Conservation (phyloP, 2,329 filamentous ascomycete species). For the Talaromyces verruculosus region DNA sequence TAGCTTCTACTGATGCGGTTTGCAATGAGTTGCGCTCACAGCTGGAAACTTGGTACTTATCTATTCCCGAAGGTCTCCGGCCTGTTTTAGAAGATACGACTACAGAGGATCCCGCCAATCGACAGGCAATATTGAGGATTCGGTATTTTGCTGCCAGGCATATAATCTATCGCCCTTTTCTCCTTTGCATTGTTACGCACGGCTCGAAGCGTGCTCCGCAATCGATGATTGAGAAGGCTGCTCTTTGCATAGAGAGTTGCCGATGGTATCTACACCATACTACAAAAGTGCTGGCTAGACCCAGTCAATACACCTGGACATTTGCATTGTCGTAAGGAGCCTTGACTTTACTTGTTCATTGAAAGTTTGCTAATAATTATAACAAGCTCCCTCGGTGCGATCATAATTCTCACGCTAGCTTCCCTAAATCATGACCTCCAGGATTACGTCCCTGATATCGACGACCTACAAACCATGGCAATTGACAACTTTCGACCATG, state of each 20-base stretch:
- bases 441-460: conserved; percentile 35
- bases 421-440: conserved; percentile 30
- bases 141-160: conserved; percentile 37
- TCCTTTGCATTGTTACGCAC: conserved; percentile 31
- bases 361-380: neutral
- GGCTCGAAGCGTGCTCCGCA: conserved; percentile 22
- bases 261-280: conserved; percentile 33
- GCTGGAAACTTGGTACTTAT: conserved; percentile 34
- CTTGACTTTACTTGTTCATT: neutral
- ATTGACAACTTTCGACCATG: conserved; percentile 11
- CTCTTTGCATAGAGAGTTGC: conserved; percentile 35
- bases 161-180: conserved; percentile 38
- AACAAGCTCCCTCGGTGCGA: conserved; percentile 34
- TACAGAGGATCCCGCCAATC: conserved; percentile 25
- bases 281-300: conserved; percentile 30
- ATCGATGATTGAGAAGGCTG: conserved; percentile 32
- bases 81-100: conserved; percentile 26
- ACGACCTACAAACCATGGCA: conserved; percentile 24
- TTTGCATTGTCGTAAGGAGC: conserved; percentile 34
- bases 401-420: conserved; percentile 36
- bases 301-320: conserved; percentile 39
- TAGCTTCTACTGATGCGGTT: conserved; percentile 28
- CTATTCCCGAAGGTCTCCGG: conserved; percentile 34
- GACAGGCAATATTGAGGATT: conserved; percentile 32
- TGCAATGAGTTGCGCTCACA: conserved; percentile 32